Base-by-base conservation (phyloP, 2,329 filamentous ascomycete species). In the Dendryphion nanum region DNA sequence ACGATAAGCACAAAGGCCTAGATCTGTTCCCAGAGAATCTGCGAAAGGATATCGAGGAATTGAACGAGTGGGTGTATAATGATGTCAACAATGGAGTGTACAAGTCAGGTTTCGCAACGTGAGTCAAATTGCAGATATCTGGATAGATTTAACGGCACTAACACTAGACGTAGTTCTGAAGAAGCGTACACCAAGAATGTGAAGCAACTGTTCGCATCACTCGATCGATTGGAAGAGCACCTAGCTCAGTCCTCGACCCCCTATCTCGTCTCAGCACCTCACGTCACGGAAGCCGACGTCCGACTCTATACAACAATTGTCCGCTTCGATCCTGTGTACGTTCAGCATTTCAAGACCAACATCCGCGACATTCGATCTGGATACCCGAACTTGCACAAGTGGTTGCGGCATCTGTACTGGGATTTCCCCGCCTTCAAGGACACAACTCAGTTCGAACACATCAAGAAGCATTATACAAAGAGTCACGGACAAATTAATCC, bases 381-480 rank as follows among this genome's bases (percentile, higher is more conserved):
- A 2, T 96, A 93, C 63, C 90, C 90, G 18, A 72, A 76, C 35
- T 70, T 95, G 41, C 87, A 96, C 71, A 72, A 70, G 42, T 96
- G 90, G 89, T 67, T 95, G 69, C 77, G 86, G 38, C 77, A 83
- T 57, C 70, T 95, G 53, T 96, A 95, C 72, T 95, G 89, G 89
- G 83, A 84, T 51, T 64, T 81, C 17, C 74, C 81, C 0, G 89
- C 88, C 2, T 96, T 95, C 70, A 72, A 73, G 47, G 79, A 86
- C 35, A 93, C 89, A 44, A 95, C 90, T 16, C 79, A 96, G 66
- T 95, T 95, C 64, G 80, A 94, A 65, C 93, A 98, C 70, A 97
- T 97, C 72, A 96, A 95, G 79, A 85, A 77, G 30, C 81, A 84
- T 55, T 84, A 84, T 59, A 83, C 80, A 2, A 81, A 79, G 70